Evolutionary conservation across 495 filamentous ascomycete species (phyloP), one percentile per base, ranked within the genome.

Genomic region (Penicillium maclennaniae): DNA sequence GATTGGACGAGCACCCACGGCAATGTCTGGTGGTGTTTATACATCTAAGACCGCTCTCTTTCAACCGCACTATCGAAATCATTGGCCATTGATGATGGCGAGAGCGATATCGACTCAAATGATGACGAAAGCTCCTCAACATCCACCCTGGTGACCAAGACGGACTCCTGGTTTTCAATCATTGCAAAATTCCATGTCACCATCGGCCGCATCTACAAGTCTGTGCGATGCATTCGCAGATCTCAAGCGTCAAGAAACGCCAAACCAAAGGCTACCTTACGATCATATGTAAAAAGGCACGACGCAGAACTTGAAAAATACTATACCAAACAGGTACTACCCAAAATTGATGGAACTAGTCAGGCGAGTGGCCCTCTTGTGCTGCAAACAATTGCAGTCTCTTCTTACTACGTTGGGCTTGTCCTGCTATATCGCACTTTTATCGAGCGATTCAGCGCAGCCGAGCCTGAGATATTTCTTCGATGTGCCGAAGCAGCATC

Each of bases 1-100:
- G 21, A 44, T 27, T 15, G 8, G 31, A 1, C 27, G 37, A 47
- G 21, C 43, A 8, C 7, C 31, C 51, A 44, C n/a, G 50, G 43
- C 26, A 53, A 58, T 10, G 34, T 61, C 26, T 61, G 58, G 58
- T 57, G 58, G 54, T 61, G 58, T 19, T 31, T 61, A 23, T 61
- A 61, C 23, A 53, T 61, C 17, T 36, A 57, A 27, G 58, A 61
- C 40, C 58, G 58, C 15, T 56, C 51, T 16, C 23, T 61, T 4
- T 57, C 58, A 3, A 52, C 55, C 15, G 54, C 51, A 15, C 42
- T 61, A 10, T 40, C 48, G 15, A 56, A 56, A 12, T 54, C 58
- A 6, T 20, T 61, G 17, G 58, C 58, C 5, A 61, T 61, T 16
- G 49, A 61, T 34, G 54, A 61, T 47, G 36, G 41, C 14, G 57